phyloP scores from a whole-genome alignment of 805 yeast species.

The Geotrichum ghanense region DNA sequence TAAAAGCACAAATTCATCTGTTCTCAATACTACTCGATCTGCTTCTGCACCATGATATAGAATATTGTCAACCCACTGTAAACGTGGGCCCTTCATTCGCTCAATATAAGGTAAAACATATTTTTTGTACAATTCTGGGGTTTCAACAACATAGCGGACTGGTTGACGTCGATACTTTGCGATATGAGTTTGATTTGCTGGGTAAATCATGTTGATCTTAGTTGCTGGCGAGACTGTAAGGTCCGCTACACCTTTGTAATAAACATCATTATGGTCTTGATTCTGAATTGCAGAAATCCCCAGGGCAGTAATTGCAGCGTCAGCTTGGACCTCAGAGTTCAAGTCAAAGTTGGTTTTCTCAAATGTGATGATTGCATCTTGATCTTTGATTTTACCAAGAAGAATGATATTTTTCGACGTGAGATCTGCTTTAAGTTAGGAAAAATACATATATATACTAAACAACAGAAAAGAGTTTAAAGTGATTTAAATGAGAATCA shows the following conservation, averaged over 20 bases:
- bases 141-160: conserved; percentile 58
- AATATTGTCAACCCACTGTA: conserved; percentile 86
- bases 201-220: conserved; percentile 69
- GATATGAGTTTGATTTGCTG: conserved; percentile 82
- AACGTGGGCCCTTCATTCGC: conserved; percentile 62
- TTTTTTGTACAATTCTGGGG: conserved; percentile 59
- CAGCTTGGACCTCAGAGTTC: conserved; percentile 10
- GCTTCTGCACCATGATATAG: conserved; percentile 72
- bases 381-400: conserved; percentile 50
- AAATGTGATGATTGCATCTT: conserved; percentile 57
- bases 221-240: conserved; percentile 35
- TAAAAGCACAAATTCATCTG: conserved; percentile 58
- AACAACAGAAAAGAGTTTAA: no score
- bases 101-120: conserved; percentile 67
- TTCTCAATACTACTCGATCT: conserved; percentile 63
- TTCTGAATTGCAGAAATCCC: conserved; percentile 20
- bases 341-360: conserved; percentile 57
- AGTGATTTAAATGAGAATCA: no score
- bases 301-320: conserved; percentile 2
- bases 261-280: conserved; percentile 69
- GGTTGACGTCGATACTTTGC: conserved; percentile 56
- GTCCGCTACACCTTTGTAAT: conserved; percentile 63
- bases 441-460: neutral
- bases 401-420: conserved; percentile 54
- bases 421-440: conserved; percentile 35